phyloP scores from a whole-genome alignment of 2,329 filamentous ascomycete genomes.

The Pyricularia sp. region DNA sequence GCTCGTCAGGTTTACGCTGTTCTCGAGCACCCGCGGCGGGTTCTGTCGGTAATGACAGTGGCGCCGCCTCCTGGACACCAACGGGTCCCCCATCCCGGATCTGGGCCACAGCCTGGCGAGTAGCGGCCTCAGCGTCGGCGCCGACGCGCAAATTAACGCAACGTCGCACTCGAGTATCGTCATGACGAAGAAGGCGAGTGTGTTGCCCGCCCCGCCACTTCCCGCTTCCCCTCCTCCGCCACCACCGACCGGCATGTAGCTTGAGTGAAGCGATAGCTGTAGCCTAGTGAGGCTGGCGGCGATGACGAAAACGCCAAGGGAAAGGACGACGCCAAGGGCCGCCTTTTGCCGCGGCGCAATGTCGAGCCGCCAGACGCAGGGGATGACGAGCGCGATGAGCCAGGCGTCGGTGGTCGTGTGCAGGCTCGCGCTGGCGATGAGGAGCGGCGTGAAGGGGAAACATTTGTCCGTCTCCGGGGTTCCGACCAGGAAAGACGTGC shows the following conservation, averaged over 20 bases:
- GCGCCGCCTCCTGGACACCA: constrained; percentile 3
- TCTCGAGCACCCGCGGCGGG: constrained; percentile 2
- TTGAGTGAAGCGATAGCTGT: constrained; percentile 16
- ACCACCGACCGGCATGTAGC: constrained; percentile 11
- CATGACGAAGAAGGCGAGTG: constrained; percentile 21
- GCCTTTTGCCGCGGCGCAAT: constrained; percentile 28
- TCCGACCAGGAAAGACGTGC: constrained; percentile 16
- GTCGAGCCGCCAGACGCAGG: constrained; percentile 23
- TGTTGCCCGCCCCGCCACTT: constrained; percentile 9
- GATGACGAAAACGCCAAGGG: constrained; percentile 27
- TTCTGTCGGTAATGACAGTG: background rate
- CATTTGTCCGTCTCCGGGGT: constrained; percentile 13
- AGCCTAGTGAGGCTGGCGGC: constrained; percentile 21
- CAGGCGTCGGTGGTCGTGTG: constrained; percentile 33
- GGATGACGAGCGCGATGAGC: constrained; percentile 29
- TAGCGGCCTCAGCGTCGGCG: constrained; percentile 18
- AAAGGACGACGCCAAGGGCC: constrained; percentile 29
- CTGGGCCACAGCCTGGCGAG: constrained; percentile 15
- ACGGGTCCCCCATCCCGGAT: constrained; percentile 9
- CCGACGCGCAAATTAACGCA: constrained; percentile 21
- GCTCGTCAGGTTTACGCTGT: constrained; percentile 16
- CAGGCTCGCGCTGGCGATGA: constrained; percentile 28
- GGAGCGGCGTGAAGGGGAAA: constrained; percentile 26
- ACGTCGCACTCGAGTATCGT: constrained; percentile 22
- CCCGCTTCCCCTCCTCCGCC: constrained; percentile 3